These are phyloP conservation scores for Physcomitrium patens DNA, from an alignment of 225 moss, liverwort and hornwort species.

Conservation along the genomic window DNA sequence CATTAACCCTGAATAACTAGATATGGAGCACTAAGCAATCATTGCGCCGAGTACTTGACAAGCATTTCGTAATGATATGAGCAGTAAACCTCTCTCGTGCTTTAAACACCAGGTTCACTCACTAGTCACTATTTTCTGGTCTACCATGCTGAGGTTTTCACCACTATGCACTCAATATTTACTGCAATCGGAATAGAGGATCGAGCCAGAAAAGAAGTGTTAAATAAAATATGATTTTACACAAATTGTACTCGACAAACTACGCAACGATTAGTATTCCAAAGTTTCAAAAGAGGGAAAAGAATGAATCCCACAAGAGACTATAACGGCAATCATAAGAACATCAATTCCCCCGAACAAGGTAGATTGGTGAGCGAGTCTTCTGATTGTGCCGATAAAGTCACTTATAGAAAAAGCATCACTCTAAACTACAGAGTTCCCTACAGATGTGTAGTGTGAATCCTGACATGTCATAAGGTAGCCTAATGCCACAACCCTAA, in stretches of 20 bases:
- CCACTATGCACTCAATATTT: constrained; percentile 15
- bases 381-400: constrained; percentile 4
- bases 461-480: constrained; percentile 10
- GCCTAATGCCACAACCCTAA: constrained; percentile 19
- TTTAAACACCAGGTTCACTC: not conserved
- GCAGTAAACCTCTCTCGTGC: not conserved
- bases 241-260: constrained; percentile 14
- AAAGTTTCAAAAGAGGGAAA: not conserved
- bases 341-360: constrained; percentile 9
- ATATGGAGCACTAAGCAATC: not conserved
- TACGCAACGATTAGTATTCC: not conserved
- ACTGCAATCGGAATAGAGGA: not conserved
- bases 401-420: constrained; percentile 17
- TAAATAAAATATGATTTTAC: not conserved
- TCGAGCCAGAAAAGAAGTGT: not conserved
- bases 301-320: not conserved
- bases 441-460: not conserved
- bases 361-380: not conserved
- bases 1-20: constrained; percentile 1
- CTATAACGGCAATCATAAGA: constrained; percentile 10
- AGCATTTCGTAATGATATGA: constrained; percentile 10
- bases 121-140: constrained; percentile 7
- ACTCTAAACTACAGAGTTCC: constrained; percentile 18
- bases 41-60: constrained; percentile 1
- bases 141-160: constrained; percentile 8